These are phyloP conservation scores for Cephalotrichum gorgonifer DNA, from an alignment of 2,329 filamentous ascomycete species.

Conservation along the genomic window DNA sequence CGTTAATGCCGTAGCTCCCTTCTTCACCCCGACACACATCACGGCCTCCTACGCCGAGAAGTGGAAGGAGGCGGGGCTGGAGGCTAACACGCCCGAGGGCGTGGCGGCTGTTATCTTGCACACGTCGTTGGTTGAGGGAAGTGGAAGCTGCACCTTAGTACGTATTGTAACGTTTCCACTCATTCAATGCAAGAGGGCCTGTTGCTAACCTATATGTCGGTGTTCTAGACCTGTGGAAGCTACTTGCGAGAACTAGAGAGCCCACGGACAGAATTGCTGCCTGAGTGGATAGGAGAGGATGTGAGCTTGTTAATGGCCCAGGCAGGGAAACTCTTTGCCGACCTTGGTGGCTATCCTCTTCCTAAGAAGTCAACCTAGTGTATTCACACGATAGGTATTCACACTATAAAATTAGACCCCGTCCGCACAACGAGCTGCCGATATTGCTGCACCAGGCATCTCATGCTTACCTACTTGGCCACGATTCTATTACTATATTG, in stretches of 20 bases:
- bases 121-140: neutral
- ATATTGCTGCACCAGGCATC: no score
- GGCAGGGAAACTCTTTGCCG: neutral
- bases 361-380: neutral
- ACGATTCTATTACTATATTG: no score
- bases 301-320: neutral
- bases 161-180: neutral
- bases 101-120: neutral
- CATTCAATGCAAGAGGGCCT: neutral
- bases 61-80: neutral
- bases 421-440: no score
- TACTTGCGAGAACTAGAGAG: neutral
- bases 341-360: neutral
- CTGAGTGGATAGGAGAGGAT: neutral
- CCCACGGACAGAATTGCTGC: neutral
- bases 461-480: no score
- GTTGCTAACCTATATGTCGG: neutral
- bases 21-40: conserved; percentile 9
- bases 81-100: neutral
- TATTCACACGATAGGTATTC: no score
- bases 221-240: neutral
- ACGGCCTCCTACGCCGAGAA: neutral
- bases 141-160: neutral
- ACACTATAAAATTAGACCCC: no score
- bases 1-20: conserved; percentile 10